A percentile compares a stretch with the other conserved stretches of the same genome.
Evolutionary conservation across 2,329 filamentous ascomycete species (phyloP).

Genomic region (Fonsecaea monophora): DNA sequence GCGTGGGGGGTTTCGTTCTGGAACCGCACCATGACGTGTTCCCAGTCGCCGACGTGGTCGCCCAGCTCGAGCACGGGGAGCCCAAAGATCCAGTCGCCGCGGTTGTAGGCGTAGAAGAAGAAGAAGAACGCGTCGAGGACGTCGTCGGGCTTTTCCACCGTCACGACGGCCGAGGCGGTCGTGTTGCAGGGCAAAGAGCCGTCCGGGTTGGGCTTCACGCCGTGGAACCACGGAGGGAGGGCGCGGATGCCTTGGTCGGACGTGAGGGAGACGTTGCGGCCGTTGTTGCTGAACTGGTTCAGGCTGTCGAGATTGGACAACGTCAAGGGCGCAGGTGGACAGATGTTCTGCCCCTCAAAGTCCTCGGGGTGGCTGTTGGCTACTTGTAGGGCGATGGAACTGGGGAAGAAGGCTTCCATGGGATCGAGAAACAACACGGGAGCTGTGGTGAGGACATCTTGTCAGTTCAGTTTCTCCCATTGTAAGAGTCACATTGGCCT

Average conservation of each 20-base stretch:
- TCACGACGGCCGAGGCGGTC: slow-evolving; percentile 59
- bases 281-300: slow-evolving; percentile 54
- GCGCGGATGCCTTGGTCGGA: slow-evolving; percentile 57
- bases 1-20: slow-evolving; percentile 59
- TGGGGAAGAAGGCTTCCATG: slow-evolving; percentile 57
- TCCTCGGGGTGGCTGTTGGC: slow-evolving; percentile 55
- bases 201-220: slow-evolving; percentile 59
- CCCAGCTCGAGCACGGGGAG: slow-evolving; percentile 54
- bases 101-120: slow-evolving; percentile 63
- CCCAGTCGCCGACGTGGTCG: slow-evolving; percentile 70
- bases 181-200: slow-evolving; percentile 58
- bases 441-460: slow-evolving; percentile 45
- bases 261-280: slow-evolving; percentile 57
- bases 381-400: slow-evolving; percentile 57
- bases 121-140: slow-evolving; percentile 68
- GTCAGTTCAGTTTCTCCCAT: not conserved
- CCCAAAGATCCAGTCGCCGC: slow-evolving; percentile 51
- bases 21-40: slow-evolving; percentile 61
- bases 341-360: slow-evolving; percentile 49
- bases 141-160: slow-evolving; percentile 62
- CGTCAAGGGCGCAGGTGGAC: slow-evolving; percentile 50
- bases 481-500: not conserved
- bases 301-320: slow-evolving; percentile 58
- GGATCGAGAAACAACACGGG: slow-evolving; percentile 60
- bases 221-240: slow-evolving; percentile 58